Evolutionary conservation across 2,329 filamentous ascomycete genomes (phyloP), one percentile per base, ranked within the genome.

Genomic region (Paradendryphiella salina): DNA sequence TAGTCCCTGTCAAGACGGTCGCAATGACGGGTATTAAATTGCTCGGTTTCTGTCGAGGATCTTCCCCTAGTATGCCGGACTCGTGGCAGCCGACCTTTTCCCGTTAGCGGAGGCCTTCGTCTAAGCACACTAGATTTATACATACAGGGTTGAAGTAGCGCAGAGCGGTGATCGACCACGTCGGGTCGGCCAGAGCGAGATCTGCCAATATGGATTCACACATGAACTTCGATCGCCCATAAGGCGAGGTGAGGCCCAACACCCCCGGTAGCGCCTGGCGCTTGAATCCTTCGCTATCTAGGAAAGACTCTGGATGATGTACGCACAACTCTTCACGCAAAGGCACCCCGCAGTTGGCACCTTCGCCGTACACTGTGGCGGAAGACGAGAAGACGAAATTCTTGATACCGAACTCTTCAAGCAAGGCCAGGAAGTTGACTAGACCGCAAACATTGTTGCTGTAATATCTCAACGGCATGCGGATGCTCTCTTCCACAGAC

Each of bases 331-430:
- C 81, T 57, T 85, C 82, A 29, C 78, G 77, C 28, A 84, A 70
- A 1, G 81, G 79, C 33, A 76, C 63, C 11, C 80, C 81, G 3
- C 63, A 68, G 33, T 72, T 72, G 4, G 72, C 66, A 15, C 63
- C 62, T 52, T 74, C 71, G 4, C 85, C 85, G 60, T 87, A 87
- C 1, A 88, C 85, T 0, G 84, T 86, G 6, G 85, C 85, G 0
- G 84, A 87, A 0, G 83, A 86, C 1, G 83, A 86, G 65, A 88
- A 87, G 52, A 87, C 83, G 54, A 87, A 82, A 33, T 81, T 85
- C 60, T 83, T 85, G 70, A 87, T 84, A 28, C 79, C 76, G 61
- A 82, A 83, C 52, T 83, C 77, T 43, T 80, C 79, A 37, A 87
- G 77, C 4, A 80, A 75, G 14, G 76, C 71, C 23, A 85, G 77